A percentile compares a stretch with the other conserved stretches of the same genome.
phyloP scores from a whole-genome alignment of 2,329 filamentous ascomycete genomes.

The Trichoderma sp. region DNA sequence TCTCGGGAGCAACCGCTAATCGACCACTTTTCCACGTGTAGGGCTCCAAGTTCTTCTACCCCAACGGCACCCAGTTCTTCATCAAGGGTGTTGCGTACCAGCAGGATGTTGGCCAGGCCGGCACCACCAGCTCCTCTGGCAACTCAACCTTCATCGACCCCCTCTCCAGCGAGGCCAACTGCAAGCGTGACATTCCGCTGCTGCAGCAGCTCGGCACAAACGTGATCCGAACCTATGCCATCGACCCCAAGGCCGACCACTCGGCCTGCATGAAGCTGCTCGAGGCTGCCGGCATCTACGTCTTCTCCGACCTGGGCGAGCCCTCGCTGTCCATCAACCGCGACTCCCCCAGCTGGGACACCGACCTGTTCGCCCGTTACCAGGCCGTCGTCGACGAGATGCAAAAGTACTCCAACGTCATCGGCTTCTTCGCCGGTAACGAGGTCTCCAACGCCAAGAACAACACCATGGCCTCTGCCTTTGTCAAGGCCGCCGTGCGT shows the following conservation, averaged over 20 bases:
- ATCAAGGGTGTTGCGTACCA: slow-evolving; percentile 96
- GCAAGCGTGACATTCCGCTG: slow-evolving; percentile 83
- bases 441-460: slow-evolving; percentile 88
- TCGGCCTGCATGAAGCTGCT: slow-evolving; percentile 81
- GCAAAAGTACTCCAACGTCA: slow-evolving; percentile 80
- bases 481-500: slow-evolving; percentile 95
- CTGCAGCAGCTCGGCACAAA: slow-evolving; percentile 82
- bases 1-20: slow-evolving; percentile 14
- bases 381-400: slow-evolving; percentile 80
- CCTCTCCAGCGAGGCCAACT: slow-evolving; percentile 68
- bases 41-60: slow-evolving; percentile 88
- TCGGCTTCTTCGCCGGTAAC: slow-evolving; percentile 98
- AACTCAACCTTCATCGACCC: slow-evolving; percentile 73
- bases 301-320: slow-evolving; percentile 87
- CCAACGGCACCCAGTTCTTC: slow-evolving; percentile 69
- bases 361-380: slow-evolving; percentile 77
- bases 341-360: slow-evolving; percentile 75
- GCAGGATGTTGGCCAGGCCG: slow-evolving; percentile 67
- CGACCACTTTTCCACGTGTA: slow-evolving; percentile 35
- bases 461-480: slow-evolving; percentile 90
- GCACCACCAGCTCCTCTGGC: slow-evolving; percentile 45
- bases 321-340: slow-evolving; percentile 84
- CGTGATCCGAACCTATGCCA: slow-evolving; percentile 90
- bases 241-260: slow-evolving; percentile 80
- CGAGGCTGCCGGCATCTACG: slow-evolving; percentile 85